Percentiles rank a stretch among this genome's conserved stretches.
Evolutionary conservation across 2,329 filamentous ascomycete genomes (phyloP).

Genomic region (Colletotrichum sp.): DNA sequence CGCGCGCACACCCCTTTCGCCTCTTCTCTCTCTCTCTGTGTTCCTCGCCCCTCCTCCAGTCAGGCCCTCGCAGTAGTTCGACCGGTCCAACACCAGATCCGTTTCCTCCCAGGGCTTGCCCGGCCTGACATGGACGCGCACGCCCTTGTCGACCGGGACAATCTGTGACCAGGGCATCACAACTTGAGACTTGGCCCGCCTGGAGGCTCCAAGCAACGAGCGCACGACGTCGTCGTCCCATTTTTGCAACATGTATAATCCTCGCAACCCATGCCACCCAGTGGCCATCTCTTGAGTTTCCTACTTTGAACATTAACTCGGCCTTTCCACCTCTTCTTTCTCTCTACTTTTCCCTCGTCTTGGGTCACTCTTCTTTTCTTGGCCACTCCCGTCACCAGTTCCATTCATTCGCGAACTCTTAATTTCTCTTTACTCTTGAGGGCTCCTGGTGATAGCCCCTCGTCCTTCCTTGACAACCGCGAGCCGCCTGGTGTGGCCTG

Average conservation of each 20-base stretch:
- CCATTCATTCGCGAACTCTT: slow-evolving; percentile 4
- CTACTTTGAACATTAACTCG: slow-evolving; percentile 17
- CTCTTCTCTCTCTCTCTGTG: not conserved
- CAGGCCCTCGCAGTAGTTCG: not conserved
- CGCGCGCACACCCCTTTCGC: not conserved
- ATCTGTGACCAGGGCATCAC: slow-evolving; percentile 20
- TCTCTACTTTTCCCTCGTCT: not conserved
- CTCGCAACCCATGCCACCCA: not conserved
- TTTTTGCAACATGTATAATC: slow-evolving; percentile 21
- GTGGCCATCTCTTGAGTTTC: slow-evolving; percentile 1
- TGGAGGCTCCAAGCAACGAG: slow-evolving; percentile 16
- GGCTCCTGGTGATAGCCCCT: slow-evolving; percentile 19
- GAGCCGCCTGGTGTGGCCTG: slow-evolving; percentile 20
- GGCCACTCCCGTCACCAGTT: not conserved
- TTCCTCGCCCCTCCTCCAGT: not conserved
- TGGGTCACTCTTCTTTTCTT: slow-evolving; percentile 5
- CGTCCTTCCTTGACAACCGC: not conserved
- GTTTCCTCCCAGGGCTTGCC: not conserved
- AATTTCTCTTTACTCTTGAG: not conserved
- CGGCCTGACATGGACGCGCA: slow-evolving; percentile 17
- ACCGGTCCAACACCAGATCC: slow-evolving; percentile 7
- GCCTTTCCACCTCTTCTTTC: not conserved
- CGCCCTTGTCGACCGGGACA: slow-evolving; percentile 11
- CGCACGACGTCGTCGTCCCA: slow-evolving; percentile 20
- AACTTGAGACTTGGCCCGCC: slow-evolving; percentile 19